Conservation (phyloP, 1,284 basidiomycete species). For the Flammula alnicola region DNA sequence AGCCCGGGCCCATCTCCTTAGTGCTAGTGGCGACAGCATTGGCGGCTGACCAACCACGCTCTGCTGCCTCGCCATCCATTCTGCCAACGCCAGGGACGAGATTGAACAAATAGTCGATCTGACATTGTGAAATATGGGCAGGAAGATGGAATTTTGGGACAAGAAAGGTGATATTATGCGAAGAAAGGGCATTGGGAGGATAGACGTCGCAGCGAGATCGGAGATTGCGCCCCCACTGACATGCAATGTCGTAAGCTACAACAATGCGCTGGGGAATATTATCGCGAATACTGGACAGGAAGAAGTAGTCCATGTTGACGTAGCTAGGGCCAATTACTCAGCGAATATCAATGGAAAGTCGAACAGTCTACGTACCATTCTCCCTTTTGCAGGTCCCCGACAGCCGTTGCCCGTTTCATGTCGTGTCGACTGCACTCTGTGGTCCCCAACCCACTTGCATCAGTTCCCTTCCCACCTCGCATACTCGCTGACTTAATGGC, state of each 20-base stretch:
- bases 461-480: slow-evolving; percentile 24
- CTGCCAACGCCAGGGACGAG: background rate
- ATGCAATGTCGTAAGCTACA: slow-evolving; percentile 34
- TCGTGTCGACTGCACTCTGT: slow-evolving; percentile 35
- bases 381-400: slow-evolving; percentile 38
- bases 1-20: slow-evolving; percentile 11
- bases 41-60: slow-evolving; percentile 8
- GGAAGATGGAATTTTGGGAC: background rate
- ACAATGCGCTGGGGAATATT: slow-evolving; percentile 9
- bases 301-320: slow-evolving; percentile 29
- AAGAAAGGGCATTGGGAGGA: background rate
- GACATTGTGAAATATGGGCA: background rate
- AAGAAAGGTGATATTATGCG: background rate
- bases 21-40: slow-evolving; percentile 8
- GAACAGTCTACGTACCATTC: slow-evolving; percentile 30
- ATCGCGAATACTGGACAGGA: slow-evolving; percentile 18
- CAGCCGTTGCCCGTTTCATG: slow-evolving; percentile 27
- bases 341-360: no score
- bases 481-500: slow-evolving; percentile 31
- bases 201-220: background rate
- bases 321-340: no score
- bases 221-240: slow-evolving; percentile 34
- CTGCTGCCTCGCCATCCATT: background rate
- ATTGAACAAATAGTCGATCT: background rate
- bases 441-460: slow-evolving; percentile 32